Conservation (phyloP, 257 asterid genomes). For the Solanum virginianum region DNA sequence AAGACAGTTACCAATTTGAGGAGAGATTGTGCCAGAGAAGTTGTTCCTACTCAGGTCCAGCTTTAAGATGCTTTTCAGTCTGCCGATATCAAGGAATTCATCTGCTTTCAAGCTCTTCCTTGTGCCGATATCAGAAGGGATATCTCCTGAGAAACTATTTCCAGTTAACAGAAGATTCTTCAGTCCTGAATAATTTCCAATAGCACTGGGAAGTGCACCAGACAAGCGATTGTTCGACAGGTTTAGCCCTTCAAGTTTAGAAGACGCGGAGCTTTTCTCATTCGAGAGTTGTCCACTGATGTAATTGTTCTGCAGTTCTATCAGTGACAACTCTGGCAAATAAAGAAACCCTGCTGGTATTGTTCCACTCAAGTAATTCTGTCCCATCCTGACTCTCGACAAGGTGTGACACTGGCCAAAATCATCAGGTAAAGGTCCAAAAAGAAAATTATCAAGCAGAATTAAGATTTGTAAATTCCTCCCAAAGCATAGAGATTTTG, state of each 20-base stretch:
- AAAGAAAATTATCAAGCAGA: conserved; percentile 25
- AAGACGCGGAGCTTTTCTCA: neutral
- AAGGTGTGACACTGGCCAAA: conserved; percentile 17
- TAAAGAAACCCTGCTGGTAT: conserved; percentile 27
- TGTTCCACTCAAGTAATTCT: conserved; percentile 26
- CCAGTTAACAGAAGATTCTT: conserved; percentile 22
- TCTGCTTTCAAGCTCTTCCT: too few relatives aligned
- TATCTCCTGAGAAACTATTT: conserved; percentile 18
- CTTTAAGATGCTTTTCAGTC: conserved; percentile 17
- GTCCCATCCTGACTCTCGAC: conserved; percentile 28
- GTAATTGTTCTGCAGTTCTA: conserved; percentile 29
- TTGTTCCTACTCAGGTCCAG: conserved; percentile 27
- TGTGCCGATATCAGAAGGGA: conserved; percentile 26
- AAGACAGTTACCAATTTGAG: conserved; percentile 17
- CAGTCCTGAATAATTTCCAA: conserved; percentile 21
- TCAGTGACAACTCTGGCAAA: conserved; percentile 21
- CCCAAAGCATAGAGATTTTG: conserved; percentile 19
- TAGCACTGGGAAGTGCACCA: conserved; percentile 19
- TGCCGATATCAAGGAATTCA: conserved; percentile 20
- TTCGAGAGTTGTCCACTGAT: conserved; percentile 13
- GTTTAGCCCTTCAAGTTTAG: conserved; percentile 20
- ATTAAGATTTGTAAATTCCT: conserved; percentile 21
- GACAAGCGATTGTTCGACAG: conserved; percentile 20
- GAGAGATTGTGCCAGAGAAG: conserved; percentile 19
- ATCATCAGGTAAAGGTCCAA: conserved; percentile 35